Base-by-base conservation (phyloP, 352 stramenopile genomes). In the Pythium volutum region DNA sequence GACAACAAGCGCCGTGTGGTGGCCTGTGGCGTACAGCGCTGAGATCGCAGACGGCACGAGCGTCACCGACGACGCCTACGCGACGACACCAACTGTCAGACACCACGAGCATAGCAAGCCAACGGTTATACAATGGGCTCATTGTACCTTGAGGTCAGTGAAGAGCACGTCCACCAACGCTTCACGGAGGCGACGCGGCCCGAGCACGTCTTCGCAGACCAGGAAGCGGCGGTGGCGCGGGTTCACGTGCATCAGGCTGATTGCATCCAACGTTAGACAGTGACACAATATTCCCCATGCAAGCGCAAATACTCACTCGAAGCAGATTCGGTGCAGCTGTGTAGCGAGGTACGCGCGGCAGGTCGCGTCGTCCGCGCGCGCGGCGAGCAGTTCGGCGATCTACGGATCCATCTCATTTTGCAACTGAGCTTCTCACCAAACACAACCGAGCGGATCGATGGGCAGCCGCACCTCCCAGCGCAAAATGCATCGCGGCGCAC, bases 201-300 rank as follows among this genome's bases (percentile, higher is more conserved):
- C 62, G 26, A 91, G 55, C 43, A 93, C 70, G 61, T 95, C 86
- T 69, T 95, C 86, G 60, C 82, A 88, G 29, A 95, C 62, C 18
- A 93, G 74, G 55, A 95, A 79, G 22, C 79, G 82, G 16, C 84
- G 82, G 34, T 87, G 82, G 33, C 71, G 76, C 38, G 84, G 84
- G 50, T 89, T 90, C 53, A 93, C 81, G 26, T 84, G 80, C 54
- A 95, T 63, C 45, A 78, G 52, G 51, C 81, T 91, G 49, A 36
- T 27, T 8, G 47, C 8, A 54, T 36, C 15, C 22, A 36, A 18
- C 16, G 7, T 39, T 33, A 36, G 16, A 38, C 15, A 15, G n/a
- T 8, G n/a, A 45, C 29, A 23, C n/a, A 6, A n/a, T 29, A 5
- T 29, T n/a, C 23, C 16, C 14, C 29, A 23, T 0, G 12, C 12